Percentiles rank a stretch among this genome's conserved stretches.
phyloP scores from a whole-genome alignment of 768 basidiomycete genomes.

The Atractiella rhizophila region DNA sequence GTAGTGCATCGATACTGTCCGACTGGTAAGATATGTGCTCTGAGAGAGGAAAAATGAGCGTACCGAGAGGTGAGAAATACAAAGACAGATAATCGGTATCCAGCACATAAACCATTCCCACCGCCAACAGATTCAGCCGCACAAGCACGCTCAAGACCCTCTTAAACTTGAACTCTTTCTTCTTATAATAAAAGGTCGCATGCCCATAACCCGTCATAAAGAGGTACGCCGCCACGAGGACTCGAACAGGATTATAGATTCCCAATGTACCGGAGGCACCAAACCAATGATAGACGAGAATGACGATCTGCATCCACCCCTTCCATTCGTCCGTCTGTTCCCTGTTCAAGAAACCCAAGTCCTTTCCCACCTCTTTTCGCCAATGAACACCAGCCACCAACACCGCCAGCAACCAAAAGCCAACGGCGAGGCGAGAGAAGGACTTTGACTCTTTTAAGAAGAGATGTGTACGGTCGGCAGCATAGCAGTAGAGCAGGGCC shows the following conservation, averaged over 20 bases:
- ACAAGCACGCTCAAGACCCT: constrained; percentile 54
- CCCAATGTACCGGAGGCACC: constrained; percentile 49
- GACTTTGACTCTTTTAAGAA: constrained; percentile 80
- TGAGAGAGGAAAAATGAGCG: constrained; percentile 29
- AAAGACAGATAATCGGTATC: constrained; percentile 74
- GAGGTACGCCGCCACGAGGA: constrained; percentile 44
- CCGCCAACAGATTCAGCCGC: constrained; percentile 56
- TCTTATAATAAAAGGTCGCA: constrained; percentile 64
- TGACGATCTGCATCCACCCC: constrained; percentile 88
- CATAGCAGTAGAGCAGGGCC: constrained; percentile 41
- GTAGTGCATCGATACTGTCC: too few species aligned
- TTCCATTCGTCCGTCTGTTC: constrained; percentile 96
- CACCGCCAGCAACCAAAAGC: constrained; percentile 29
- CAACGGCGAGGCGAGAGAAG: constrained; percentile 46
- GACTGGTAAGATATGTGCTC: neutral
- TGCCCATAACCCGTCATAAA: constrained; percentile 79
- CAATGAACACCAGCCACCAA: constrained; percentile 38
- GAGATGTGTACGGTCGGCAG: constrained; percentile 60
- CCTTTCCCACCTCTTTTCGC: constrained; percentile 40
- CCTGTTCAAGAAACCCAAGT: constrained; percentile 65
- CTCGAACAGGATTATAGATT: constrained; percentile 78
- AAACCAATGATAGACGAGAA: constrained; percentile 76
- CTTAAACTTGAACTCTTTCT: constrained; percentile 57
- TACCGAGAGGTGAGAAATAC: constrained; percentile 72
- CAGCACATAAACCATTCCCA: constrained; percentile 67